Percentiles rank a stretch among this genome's conserved stretches.
These are phyloP conservation scores for Epichloe festucae DNA, from an alignment of 2,329 filamentous ascomycete species.

Conservation along the genomic window DNA sequence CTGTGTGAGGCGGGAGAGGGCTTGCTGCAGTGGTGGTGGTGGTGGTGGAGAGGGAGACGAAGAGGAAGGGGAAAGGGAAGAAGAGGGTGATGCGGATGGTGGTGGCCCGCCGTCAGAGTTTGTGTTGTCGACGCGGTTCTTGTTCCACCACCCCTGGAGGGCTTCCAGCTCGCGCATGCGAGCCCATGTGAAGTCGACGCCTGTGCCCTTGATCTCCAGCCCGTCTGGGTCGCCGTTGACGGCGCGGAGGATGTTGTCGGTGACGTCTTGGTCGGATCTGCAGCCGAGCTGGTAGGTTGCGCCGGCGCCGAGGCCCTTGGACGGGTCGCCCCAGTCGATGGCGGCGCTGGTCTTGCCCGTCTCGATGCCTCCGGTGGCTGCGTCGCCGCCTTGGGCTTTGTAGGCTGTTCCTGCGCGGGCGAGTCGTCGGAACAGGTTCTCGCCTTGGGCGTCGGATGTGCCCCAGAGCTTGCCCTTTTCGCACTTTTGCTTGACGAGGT, in stretches of 20 bases:
- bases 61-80: slow-evolving; percentile 2
- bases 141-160: slow-evolving; percentile 55
- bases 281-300: slow-evolving; percentile 46
- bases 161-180: slow-evolving; percentile 54
- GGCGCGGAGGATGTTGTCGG: slow-evolving; percentile 41
- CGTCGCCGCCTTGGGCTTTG: slow-evolving; percentile 44
- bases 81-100: slow-evolving; percentile 7
- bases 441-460: slow-evolving; percentile 60
- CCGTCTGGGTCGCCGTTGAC: slow-evolving; percentile 45
- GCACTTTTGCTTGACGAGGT: slow-evolving; percentile 90
- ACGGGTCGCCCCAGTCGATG: slow-evolving; percentile 80
- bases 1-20: slow-evolving; percentile 30
- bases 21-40: slow-evolving; percentile 28
- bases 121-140: slow-evolving; percentile 31
- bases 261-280: slow-evolving; percentile 45
- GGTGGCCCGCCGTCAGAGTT: slow-evolving; percentile 23
- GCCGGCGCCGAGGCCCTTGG: slow-evolving; percentile 41
- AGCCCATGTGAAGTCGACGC: slow-evolving; percentile 55
- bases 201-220: slow-evolving; percentile 42
- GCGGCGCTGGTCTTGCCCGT: slow-evolving; percentile 56
- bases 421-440: slow-evolving; percentile 82
- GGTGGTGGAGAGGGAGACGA: slow-evolving; percentile 9
- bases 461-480: slow-evolving; percentile 86
- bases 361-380: slow-evolving; percentile 41
- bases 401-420: slow-evolving; percentile 49